Base-by-base conservation (phyloP, 2,329 filamentous ascomycete species). In the Nakataea oryzae region DNA sequence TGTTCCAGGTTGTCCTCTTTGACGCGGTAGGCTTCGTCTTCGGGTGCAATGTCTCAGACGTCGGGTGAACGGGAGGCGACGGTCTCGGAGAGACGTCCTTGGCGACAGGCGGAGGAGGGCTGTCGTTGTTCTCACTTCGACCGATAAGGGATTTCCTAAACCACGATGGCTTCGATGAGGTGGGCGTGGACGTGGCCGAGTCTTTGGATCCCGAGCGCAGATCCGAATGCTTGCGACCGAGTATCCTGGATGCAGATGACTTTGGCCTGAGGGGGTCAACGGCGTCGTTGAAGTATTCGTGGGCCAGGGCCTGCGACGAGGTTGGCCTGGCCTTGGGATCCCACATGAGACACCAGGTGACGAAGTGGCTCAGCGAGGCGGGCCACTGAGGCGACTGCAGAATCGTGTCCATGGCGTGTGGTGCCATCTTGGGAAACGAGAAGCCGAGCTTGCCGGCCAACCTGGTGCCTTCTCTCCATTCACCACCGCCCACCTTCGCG, bases 281-380 rank as follows among this genome's bases (percentile, higher is more conserved):
- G 1, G 95, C 95, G 76, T 97, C 95, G 41, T 82, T 75, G 70
- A 99, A 99, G 75, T 96, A 99, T 68, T 97, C 93, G 73, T 99
- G 95, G 54, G 90, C 89, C 67, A 99, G 78, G n/a, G 95, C 93
- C 74, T 99, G 93, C 0, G 89, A 87, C 2, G 93, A 97, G 4
- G 93, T 97, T 57, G 95, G 95, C 64, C 95, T 85, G 70, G 80
- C 86, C 78, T 93, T 96, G 13, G 95, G 95, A 74, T 99, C 95
- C 95, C 95, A 99, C 90, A 97, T 95, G 67, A 99, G 76, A 75
- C 95, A 99, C 92, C 92, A 97, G 21, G 95, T 99, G 63, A 99
- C 95, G 71, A 99, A 97, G 63, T 96, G 86, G 70, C 88, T 89
- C 62, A 99, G 81, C 26, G 91, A 88, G 1, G 88, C 78, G 7